Conservation (phyloP, 1,139 yeast genomes). For the Sugiyamaella sp. region DNA sequence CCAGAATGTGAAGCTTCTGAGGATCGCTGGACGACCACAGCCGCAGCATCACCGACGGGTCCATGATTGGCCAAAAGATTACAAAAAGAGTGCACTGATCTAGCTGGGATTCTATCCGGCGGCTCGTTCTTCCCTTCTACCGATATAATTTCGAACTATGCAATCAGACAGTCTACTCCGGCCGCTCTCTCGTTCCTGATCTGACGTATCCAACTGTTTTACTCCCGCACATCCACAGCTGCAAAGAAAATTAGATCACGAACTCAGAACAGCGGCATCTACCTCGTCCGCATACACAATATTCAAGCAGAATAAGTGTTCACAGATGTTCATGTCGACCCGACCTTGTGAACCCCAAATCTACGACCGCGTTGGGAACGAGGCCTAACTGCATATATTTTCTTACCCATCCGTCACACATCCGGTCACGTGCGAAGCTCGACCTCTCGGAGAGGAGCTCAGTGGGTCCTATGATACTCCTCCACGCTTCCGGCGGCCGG, state of each 20-base stretch:
- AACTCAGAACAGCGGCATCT: neutral
- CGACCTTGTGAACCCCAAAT: conserved; percentile 4
- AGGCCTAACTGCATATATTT: neutral
- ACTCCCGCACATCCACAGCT: neutral
- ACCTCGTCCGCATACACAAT: neutral
- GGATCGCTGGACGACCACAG: conserved; percentile 45
- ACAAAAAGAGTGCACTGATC: no score
- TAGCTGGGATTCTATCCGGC: no score
- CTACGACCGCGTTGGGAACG: conserved; percentile 5
- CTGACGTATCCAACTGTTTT: no score
- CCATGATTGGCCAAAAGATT: conserved; percentile 18
- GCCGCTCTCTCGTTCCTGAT: no score
- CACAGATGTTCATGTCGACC: neutral
- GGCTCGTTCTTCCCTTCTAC: no score
- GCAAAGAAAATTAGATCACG: neutral
- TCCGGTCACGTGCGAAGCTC: no score
- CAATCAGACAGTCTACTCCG: no score
- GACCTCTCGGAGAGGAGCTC: neutral
- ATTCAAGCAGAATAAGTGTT: neutral
- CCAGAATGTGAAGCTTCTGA: conserved; percentile 41
- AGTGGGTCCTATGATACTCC: no score
- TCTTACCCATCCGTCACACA: no score
- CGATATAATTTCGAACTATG: no score
- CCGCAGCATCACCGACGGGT: conserved; percentile 25
- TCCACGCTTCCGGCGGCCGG: no score